A percentile compares a stretch with the other conserved stretches of the same genome.
Evolutionary conservation across 805 yeast genomes (phyloP).

Genomic region (Kluyveromyces starmeri): DNA sequence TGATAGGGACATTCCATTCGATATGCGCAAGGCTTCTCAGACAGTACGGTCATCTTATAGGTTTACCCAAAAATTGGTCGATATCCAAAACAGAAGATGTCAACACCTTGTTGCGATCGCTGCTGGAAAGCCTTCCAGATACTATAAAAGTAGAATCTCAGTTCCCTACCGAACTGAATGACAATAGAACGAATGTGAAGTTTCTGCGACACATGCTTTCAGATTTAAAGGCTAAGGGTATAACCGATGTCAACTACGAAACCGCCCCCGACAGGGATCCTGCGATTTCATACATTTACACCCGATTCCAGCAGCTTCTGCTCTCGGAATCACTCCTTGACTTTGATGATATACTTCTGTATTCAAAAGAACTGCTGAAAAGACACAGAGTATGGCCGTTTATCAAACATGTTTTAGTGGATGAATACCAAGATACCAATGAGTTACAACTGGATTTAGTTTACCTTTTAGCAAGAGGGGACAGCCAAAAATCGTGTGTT

Average conservation of each 20-base stretch:
- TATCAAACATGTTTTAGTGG: slow-evolving; percentile 70
- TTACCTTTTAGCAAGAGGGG: slow-evolving; percentile 39
- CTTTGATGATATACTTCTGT: slow-evolving; percentile 73
- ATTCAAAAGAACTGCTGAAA: slow-evolving; percentile 43
- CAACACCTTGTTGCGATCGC: slow-evolving; percentile 25
- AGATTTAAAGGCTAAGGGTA: slow-evolving; percentile 45
- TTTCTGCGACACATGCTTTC: slow-evolving; percentile 37
- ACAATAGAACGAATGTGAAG: slow-evolving; percentile 18
- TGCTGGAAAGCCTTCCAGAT: slow-evolving; percentile 22
- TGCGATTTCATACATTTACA: slow-evolving; percentile 36
- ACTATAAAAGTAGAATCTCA: neutral
- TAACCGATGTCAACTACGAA: slow-evolving; percentile 35
- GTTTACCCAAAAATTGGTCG: slow-evolving; percentile 36
- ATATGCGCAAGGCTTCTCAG: slow-evolving; percentile 59
- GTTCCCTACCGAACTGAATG: slow-evolving; percentile 26
- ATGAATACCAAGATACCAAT: slow-evolving; percentile 93
- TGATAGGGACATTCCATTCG: slow-evolving; percentile 88
- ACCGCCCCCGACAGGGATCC: slow-evolving; percentile 21
- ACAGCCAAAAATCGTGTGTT: slow-evolving; percentile 30
- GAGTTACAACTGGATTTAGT: slow-evolving; percentile 64
- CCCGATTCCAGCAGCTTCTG: slow-evolving; percentile 44
- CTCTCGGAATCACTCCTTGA: slow-evolving; percentile 43
- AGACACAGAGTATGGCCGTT: slow-evolving; percentile 35
- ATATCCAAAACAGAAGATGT: slow-evolving; percentile 63
- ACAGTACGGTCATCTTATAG: slow-evolving; percentile 45